These are phyloP conservation scores for Fusarium anguioides DNA, from an alignment of 2,329 filamentous ascomycete genomes.

Conservation along the genomic window DNA sequence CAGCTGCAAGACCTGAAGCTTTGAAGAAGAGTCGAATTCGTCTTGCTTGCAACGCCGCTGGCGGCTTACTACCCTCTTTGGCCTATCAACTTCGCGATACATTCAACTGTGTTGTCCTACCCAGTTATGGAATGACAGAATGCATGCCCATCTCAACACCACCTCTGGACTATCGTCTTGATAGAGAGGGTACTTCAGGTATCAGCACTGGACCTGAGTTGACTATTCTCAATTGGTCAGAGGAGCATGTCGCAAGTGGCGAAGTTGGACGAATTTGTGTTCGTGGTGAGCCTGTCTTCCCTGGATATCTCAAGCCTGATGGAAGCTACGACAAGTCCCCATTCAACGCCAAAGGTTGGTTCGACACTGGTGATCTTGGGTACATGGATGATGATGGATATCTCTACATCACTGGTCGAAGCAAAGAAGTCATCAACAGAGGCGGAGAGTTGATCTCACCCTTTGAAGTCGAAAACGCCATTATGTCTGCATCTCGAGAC, in stretches of 20 bases:
- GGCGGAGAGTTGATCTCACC: constrained; percentile 9
- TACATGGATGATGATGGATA: constrained; percentile 12
- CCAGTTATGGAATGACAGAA: constrained; percentile 23
- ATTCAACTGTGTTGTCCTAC: neutral
- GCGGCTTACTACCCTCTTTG: neutral
- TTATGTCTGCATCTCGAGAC: constrained; percentile 7
- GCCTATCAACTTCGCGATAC: constrained; percentile 11
- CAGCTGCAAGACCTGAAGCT: neutral
- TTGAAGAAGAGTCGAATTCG: neutral
- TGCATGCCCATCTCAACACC: constrained; percentile 12
- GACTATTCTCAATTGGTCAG: constrained; percentile 5
- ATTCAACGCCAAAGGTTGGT: neutral
- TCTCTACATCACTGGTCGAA: constrained; percentile 15
- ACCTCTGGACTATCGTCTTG: constrained; percentile 1
- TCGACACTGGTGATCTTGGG: constrained; percentile 6
- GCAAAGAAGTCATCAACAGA: constrained; percentile 10
- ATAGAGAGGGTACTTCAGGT: constrained; percentile 9
- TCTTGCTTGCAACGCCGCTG: constrained; percentile 10
- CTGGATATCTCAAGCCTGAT: neutral
- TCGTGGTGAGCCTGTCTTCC: constrained; percentile 6
- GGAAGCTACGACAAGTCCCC: constrained; percentile 8
- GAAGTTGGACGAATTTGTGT: constrained; percentile 10
- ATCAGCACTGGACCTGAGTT: constrained; percentile 13
- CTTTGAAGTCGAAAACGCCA: constrained; percentile 13
- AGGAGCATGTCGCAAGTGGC: neutral